These are phyloP conservation scores for Zizania latifolia DNA, from an alignment of 176 grass and related monocot genomes.

Conservation along the genomic window DNA sequence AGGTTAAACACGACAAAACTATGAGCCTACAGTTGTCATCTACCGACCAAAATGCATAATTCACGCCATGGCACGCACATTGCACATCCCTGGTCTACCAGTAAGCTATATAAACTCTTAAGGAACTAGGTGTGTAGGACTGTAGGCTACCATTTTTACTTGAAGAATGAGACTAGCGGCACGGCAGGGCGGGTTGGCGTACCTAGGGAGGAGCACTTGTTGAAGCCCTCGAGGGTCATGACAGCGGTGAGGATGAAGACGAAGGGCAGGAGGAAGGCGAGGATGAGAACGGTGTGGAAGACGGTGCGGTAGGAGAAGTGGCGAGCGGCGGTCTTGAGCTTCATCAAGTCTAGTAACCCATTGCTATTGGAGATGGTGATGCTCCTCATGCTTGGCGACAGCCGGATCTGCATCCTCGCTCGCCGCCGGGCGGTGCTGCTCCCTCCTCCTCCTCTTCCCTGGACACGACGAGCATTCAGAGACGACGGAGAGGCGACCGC, in stretches of 20 bases:
- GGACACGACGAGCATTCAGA: constrained; percentile 14
- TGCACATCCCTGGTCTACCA: neutral
- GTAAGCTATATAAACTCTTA: neutral
- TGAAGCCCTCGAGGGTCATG: constrained; percentile 87
- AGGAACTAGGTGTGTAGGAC: neutral
- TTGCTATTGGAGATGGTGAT: constrained; percentile 92
- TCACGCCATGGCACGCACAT: neutral
- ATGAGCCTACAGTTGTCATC: neutral
- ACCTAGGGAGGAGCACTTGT: constrained; percentile 98
- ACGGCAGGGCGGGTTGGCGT: neutral
- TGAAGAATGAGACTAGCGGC: neutral
- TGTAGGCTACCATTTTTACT: too few relatives aligned
- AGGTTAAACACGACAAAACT: neutral
- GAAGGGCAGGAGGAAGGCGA: constrained; percentile 84
- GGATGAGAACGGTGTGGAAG: constrained; percentile 90
- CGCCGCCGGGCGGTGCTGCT: constrained; percentile 7
- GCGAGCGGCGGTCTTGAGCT: constrained; percentile 73
- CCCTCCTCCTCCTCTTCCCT: neutral
- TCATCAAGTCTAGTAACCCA: constrained; percentile 90
- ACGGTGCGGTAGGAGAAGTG: constrained; percentile 94
- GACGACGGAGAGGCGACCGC: neutral
- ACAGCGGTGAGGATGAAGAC: constrained; percentile 90
- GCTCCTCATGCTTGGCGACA: constrained; percentile 97
- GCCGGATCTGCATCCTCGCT: constrained; percentile 97
- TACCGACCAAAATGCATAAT: neutral